phyloP scores from a whole-genome alignment of 1,139 yeast species.

The Pneumocystis oryctolagi region DNA sequence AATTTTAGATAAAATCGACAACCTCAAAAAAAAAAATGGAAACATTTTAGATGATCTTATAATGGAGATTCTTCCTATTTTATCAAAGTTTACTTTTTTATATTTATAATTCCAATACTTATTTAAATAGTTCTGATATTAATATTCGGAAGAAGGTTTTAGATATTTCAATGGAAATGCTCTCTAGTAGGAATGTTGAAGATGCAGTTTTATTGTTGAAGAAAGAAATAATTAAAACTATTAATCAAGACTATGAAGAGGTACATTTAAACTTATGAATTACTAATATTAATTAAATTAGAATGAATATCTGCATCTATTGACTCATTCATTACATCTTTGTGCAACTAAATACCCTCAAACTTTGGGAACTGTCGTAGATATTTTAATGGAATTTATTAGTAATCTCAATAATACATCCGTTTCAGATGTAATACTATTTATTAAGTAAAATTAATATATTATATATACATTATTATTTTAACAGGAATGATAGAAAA shows the following conservation, averaged over 20 bases:
- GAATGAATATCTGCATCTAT: constrained; percentile 72
- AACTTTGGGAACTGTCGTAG: constrained; percentile 84
- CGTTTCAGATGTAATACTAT: constrained; percentile 78
- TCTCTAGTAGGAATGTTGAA: constrained; percentile 79
- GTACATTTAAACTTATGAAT: constrained; percentile 28
- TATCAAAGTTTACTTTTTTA: constrained; percentile 27
- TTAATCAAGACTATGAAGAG: constrained; percentile 34
- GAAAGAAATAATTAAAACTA: constrained; percentile 72
- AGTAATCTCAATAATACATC: constrained; percentile 69
- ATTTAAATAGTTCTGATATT: constrained; percentile 49
- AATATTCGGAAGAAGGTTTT: constrained; percentile 84
- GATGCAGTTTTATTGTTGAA: constrained; percentile 83
- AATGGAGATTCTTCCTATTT: constrained; percentile 71
- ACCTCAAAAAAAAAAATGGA: constrained; percentile 58
- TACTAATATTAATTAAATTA: constrained; percentile 29
- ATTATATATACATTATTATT: neutral
- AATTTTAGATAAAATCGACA: constrained; percentile 72
- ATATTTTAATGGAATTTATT: constrained; percentile 70
- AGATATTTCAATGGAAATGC: constrained; percentile 63
- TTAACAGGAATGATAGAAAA: constrained; percentile 28
- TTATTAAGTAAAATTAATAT: constrained; percentile 38
- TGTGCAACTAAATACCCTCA: constrained; percentile 81
- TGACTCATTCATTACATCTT: constrained; percentile 77
- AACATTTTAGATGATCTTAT: constrained; percentile 77
- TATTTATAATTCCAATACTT: neutral